Conservation (phyloP, 1,284 basidiomycete species). For the Ustilago trichophora region DNA sequence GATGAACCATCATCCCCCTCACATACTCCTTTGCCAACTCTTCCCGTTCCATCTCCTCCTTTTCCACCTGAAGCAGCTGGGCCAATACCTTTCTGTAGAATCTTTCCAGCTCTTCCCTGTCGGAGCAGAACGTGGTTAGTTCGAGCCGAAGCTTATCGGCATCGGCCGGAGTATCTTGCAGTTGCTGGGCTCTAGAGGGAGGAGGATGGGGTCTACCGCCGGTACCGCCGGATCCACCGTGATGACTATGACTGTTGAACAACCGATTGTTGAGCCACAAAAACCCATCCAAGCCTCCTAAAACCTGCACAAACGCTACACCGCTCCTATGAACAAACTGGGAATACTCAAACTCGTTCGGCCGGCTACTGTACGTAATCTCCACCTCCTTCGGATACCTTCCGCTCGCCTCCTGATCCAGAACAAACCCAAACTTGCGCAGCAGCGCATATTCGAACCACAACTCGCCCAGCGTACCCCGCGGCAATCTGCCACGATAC, state of each 20-base stretch:
- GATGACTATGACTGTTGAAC: no score
- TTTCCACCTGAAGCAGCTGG: slow-evolving; percentile 34
- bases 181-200: no score
- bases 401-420: slow-evolving; percentile 62
- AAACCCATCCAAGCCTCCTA: slow-evolving; percentile 60
- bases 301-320: slow-evolving; percentile 64
- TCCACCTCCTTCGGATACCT: slow-evolving; percentile 54
- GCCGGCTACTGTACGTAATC: slow-evolving; percentile 59
- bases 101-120: slow-evolving; percentile 41
- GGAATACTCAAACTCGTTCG: slow-evolving; percentile 59
- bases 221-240: no score
- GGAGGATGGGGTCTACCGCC: no score
- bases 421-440: slow-evolving; percentile 60
- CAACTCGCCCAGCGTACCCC: slow-evolving; percentile 42
- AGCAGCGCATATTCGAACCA: slow-evolving; percentile 64
- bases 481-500: slow-evolving; percentile 46
- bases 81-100: slow-evolving; percentile 53
- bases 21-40: slow-evolving; percentile 14
- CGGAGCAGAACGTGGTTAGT: slow-evolving; percentile 52
- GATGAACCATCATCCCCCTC: slow-evolving; percentile 2
- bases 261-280: slow-evolving; percentile 65
- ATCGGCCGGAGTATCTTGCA: slow-evolving; percentile 20
- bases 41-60: slow-evolving; percentile 21
- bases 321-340: slow-evolving; percentile 64
- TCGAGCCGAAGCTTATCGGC: slow-evolving; percentile 51